Evolutionary conservation across 179 eudicot species (phyloP).

Genomic region (Spinacia oleracea): DNA sequence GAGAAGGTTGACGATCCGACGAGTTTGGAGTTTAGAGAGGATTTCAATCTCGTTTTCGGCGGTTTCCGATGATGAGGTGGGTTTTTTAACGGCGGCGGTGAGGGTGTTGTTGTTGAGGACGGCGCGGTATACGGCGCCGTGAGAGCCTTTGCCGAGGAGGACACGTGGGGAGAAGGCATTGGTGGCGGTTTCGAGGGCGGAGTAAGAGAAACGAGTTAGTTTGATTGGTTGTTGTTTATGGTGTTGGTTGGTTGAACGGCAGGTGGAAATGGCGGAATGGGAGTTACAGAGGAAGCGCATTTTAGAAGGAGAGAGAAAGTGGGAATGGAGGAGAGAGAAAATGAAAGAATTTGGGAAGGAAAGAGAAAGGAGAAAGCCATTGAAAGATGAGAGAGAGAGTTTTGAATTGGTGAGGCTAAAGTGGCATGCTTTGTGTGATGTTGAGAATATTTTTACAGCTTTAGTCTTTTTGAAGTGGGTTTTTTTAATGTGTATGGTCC

Average conservation of each 20-base stretch:
- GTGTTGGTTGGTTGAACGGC: constrained; percentile 29
- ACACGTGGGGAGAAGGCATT: constrained; percentile 49
- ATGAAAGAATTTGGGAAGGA: background rate
- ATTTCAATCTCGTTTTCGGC: constrained; percentile 63
- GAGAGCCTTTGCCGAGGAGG: constrained; percentile 86
- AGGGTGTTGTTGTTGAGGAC: constrained; percentile 37
- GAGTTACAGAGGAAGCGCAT: constrained; percentile 73
- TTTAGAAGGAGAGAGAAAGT: background rate
- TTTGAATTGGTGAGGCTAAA: background rate
- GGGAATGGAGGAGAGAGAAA: no score
- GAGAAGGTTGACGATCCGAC: constrained; percentile 59
- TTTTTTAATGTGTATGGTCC: no score
- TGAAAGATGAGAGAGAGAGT: background rate
- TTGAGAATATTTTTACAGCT: constrained; percentile 14
- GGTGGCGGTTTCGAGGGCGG: constrained; percentile 62
- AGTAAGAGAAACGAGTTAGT: constrained; percentile 45
- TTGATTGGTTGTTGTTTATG: constrained; percentile 2
- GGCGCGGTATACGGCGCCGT: constrained; percentile 71
- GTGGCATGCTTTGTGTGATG: constrained; percentile 20
- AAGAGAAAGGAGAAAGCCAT: constrained; percentile 24
- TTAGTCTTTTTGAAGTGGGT: background rate
- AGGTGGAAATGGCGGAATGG: constrained; percentile 58
- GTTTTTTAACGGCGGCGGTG: constrained; percentile 65
- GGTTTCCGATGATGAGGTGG: constrained; percentile 28
- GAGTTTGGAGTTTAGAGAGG: constrained; percentile 44